Base-by-base conservation (phyloP, 2,329 filamentous ascomycete genomes). In the Zymoseptoria brevis region DNA sequence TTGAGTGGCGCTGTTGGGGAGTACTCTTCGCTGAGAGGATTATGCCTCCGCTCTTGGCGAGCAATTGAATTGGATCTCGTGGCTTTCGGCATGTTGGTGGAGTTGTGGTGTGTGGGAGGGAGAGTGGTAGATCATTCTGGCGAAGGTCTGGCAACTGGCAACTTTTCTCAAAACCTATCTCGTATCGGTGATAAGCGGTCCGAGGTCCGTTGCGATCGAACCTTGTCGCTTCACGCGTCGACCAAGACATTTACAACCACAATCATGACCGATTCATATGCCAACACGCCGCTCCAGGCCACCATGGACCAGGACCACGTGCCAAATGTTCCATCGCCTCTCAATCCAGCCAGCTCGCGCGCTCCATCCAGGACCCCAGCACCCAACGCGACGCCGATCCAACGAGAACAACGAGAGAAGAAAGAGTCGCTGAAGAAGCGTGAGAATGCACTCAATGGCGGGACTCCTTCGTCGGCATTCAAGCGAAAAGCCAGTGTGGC, bases 11-110 rank as follows among this genome's bases (percentile, higher is more conserved):
- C 87, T 81, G 59, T 86, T 82, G 66, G 90, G 80, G 67, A 87
- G 76, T 71, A 97, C 81, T 97, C 94, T 71, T 96, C 89, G 68
- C 93, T 88, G 61, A 99, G 87, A 49, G 93, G 92, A 67, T 95
- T 95, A 77, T 96, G 93, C 65, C 89, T 86, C 70, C 87, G 85
- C 61, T 80, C 80, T 66, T 80, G 80, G 72, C 81, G 84, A 66
- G 73, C 77, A 59, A 79, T 80, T 66, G 75, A 77, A 65, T 62
- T 66, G 4, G 79, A 75, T 62, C 76, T 81, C 19, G 83, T 80
- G 59, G 87, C 85, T 79, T 96, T 96, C 45, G 91, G 90, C 92
- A 96, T 96, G 35, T 45, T 7, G 16, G 35, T 45, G 35, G 35
- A 45, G 16, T 16, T 61, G 26, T 73, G 61, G 41, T 21, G 29